Conservation (phyloP, 2,329 filamentous ascomycete species). For the Colletotrichum tofieldiae region DNA sequence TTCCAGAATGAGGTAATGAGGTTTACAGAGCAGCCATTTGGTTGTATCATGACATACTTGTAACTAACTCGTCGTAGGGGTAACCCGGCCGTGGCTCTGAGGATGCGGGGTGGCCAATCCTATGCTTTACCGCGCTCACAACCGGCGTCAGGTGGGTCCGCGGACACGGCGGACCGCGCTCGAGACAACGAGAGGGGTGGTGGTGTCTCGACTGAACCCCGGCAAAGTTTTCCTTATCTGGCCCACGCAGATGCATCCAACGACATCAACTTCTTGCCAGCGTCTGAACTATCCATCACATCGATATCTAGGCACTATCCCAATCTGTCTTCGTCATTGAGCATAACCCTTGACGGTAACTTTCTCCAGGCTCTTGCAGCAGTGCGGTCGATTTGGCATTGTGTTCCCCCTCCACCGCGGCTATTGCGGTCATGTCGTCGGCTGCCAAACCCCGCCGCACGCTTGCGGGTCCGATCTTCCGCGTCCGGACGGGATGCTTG, state of each 20-base stretch:
- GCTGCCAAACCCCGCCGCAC: conserved; percentile 31
- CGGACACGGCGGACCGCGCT: conserved; percentile 36
- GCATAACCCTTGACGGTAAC: not conserved
- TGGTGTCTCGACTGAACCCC: conserved; percentile 2
- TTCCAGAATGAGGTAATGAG: not conserved
- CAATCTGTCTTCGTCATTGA: not conserved
- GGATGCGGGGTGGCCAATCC: conserved; percentile 25
- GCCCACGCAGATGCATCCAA: conserved; percentile 22
- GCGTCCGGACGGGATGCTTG: conserved; percentile 55
- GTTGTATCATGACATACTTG: not conserved
- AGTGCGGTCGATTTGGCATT: conserved; percentile 2
- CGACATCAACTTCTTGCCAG: conserved; percentile 17
- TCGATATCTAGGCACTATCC: not conserved
- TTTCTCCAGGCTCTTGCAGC: not conserved
- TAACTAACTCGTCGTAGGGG: conserved; percentile 16
- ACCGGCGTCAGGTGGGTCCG: conserved; percentile 21
- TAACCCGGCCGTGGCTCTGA: conserved; percentile 6
- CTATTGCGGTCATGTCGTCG: conserved; percentile 17
- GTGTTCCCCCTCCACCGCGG: conserved; percentile 4
- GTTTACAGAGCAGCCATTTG: not conserved
- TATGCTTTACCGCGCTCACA: conserved; percentile 29
- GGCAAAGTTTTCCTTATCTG: conserved; percentile 37
- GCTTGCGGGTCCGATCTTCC: conserved; percentile 37
- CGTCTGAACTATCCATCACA: not conserved
- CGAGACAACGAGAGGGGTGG: not conserved